Evolutionary conservation across 1,139 yeast genomes (phyloP).

Genomic region (Debaryomyces sp.): DNA sequence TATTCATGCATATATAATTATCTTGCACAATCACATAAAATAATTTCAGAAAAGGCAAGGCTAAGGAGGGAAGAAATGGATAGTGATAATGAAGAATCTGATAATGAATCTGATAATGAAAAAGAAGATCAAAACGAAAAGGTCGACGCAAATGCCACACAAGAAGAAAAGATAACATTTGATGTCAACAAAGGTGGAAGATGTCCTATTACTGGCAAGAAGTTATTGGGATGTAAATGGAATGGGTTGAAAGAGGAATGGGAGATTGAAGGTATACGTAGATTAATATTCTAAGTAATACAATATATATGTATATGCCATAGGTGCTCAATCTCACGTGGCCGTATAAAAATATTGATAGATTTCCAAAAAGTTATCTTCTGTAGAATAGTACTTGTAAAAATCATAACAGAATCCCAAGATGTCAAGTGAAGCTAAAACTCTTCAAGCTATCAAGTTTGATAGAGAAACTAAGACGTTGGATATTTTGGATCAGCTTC

Average conservation of each 20-base stretch:
- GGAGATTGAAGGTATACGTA: constrained; percentile 75
- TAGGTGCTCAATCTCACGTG: constrained; percentile 5
- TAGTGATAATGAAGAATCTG: constrained; percentile 21
- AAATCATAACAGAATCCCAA: background rate
- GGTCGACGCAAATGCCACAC: constrained; percentile 9
- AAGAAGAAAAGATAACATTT: constrained; percentile 19
- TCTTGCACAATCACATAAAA: constrained; percentile 51
- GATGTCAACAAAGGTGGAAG: constrained; percentile 60
- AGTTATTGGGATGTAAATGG: constrained; percentile 72
- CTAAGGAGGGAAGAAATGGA: constrained; percentile 15
- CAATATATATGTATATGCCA: background rate
- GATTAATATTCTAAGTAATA: constrained; percentile 54
- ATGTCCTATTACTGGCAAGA: constrained; percentile 84
- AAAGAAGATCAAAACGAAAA: constrained; percentile 14
- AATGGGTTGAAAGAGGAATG: constrained; percentile 59
- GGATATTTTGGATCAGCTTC: constrained; percentile 75
- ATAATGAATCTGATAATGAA: constrained; percentile 21
- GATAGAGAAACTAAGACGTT: constrained; percentile 50
- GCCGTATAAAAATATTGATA: background rate
- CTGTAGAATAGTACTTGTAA: background rate
- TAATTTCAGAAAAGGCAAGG: constrained; percentile 26
- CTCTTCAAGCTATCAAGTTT: constrained; percentile 72
- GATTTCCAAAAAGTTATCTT: background rate
- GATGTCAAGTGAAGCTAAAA: constrained; percentile 11
- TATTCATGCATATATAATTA: constrained; percentile 81